Base-by-base conservation (phyloP, 192 early-diverging fungal genomes). In the Gonapodya prolifera region DNA sequence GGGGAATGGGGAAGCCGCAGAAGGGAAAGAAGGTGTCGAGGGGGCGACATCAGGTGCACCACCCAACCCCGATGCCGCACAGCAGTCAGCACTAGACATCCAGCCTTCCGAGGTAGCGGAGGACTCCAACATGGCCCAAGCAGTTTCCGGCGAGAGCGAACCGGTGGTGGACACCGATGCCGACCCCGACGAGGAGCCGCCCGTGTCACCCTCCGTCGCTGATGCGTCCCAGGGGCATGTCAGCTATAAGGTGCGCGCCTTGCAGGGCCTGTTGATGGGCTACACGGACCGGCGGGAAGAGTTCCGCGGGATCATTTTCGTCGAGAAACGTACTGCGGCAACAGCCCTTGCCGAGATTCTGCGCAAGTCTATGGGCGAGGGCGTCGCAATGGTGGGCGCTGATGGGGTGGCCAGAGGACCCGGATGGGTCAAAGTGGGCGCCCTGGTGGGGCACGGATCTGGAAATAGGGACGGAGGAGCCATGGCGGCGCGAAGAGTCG, bases 291-390 rank as follows among this genome's bases (percentile, higher is more conserved):
- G 45, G 8, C 45, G 79, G 1, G 69, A 86, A 0, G 76, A 82
- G 0, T 86, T 89, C 1, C 93, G 95, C 77, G 94, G 93, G 1
- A 97, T 98, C 45, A 88, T 98, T 2, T 98, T 98, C 81, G 90
- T 91, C 2, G 82, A 89, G 75, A 84, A 91, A 18, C 82, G 95
- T 33, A 81, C 91, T 2, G 92, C 92, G 0, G 95, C 94, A 0
- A 81, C 80, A 69, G 83, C 83, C 0, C 45, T 89, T 0, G 79
- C 71, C 71, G 71, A 18, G 32, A 73, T 73, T 29, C 29, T 73
- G 71, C 2, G 31, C 18, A 73, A 32, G 31, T 2, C 2, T 8
- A 73, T 73, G 18, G 71, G 71, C 8, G 32, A 32, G 28, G 18
- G 8, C 31, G 71, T 73, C 18, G 45, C 8, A 61, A 61, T 61